Evolutionary conservation across 805 yeast genomes (phyloP).

Genomic region (Barnettozyma wickerhamii): DNA sequence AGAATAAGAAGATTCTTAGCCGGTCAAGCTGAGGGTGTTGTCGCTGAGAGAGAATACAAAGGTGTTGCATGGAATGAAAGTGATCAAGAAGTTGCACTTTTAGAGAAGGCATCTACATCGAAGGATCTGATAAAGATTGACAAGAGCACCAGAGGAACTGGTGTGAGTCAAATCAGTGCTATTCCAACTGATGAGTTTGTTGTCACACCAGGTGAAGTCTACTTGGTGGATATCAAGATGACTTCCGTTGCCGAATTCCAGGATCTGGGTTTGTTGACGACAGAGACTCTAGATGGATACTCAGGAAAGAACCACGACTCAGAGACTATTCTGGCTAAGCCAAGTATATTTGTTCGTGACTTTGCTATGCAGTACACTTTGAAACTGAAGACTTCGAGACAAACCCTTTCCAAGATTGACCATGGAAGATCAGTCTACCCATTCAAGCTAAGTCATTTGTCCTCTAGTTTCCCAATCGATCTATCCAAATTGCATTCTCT

Average conservation of each 20-base stretch:
- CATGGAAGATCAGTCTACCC: constrained; percentile 82
- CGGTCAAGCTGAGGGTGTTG: constrained; percentile 91
- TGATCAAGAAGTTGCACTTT: constrained; percentile 63
- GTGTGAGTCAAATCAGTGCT: constrained; percentile 45
- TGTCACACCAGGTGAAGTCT: constrained; percentile 80
- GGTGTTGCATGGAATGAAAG: constrained; percentile 88
- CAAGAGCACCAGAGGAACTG: constrained; percentile 30
- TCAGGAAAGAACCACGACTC: constrained; percentile 58
- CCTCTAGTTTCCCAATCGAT: constrained; percentile 57
- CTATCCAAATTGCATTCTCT: constrained; percentile 29
- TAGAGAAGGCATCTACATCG: constrained; percentile 37
- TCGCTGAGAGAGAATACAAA: constrained; percentile 87
- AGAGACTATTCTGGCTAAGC: constrained; percentile 49
- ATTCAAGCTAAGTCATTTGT: constrained; percentile 74
- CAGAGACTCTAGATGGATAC: constrained; percentile 60
- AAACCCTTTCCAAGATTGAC: constrained; percentile 66
- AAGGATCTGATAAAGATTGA: constrained; percentile 39
- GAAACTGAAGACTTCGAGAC: constrained; percentile 70
- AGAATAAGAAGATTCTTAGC: constrained; percentile 90
- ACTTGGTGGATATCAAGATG: constrained; percentile 78
- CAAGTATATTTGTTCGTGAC: constrained; percentile 80
- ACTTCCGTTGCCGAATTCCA: constrained; percentile 53
- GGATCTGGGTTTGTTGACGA: constrained; percentile 64
- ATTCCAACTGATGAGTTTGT: constrained; percentile 73
- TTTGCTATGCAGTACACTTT: constrained; percentile 76